Conservation (phyloP, 1,139 yeast species). For the Nakaseomyces glabratus region DNA sequence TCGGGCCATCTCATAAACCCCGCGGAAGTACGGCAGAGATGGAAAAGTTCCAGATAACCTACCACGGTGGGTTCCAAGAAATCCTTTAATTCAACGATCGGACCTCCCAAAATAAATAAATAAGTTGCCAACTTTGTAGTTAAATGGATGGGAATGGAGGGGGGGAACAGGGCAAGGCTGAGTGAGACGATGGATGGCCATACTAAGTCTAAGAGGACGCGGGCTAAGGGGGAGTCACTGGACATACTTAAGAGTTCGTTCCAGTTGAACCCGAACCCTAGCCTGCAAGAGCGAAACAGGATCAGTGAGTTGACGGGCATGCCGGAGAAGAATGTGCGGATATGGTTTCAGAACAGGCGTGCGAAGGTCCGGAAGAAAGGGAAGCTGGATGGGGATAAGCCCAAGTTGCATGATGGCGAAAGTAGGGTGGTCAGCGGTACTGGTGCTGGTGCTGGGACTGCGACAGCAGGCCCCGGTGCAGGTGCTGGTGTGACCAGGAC, state of each 20-base stretch:
- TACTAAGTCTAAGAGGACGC: slow-evolving; percentile 34
- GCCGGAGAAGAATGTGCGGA: slow-evolving; percentile 86
- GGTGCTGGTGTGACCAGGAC: too few relatives aligned
- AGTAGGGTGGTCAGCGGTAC: too few relatives aligned
- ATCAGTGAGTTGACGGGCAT: slow-evolving; percentile 71
- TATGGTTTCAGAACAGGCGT: slow-evolving; percentile 90
- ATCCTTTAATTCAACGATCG: too few relatives aligned
- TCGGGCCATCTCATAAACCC: background rate
- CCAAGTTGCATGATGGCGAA: too few relatives aligned
- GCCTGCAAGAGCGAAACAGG: slow-evolving; percentile 55
- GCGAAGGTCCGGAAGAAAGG: slow-evolving; percentile 56
- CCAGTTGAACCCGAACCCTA: slow-evolving; percentile 61
- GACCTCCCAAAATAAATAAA: too few relatives aligned
- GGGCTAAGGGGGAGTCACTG: slow-evolving; percentile 82
- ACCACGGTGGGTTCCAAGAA: too few relatives aligned
- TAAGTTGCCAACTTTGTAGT: too few relatives aligned
- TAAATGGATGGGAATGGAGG: background rate
- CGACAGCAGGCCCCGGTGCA: too few relatives aligned
- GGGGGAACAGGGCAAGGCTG: background rate
- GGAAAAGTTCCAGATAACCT: too few relatives aligned
- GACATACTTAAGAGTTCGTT: slow-evolving; percentile 63
- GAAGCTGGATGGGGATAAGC: too few relatives aligned
- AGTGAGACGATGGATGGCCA: slow-evolving; percentile 1
- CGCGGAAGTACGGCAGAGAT: background rate
- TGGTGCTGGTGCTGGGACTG: too few relatives aligned